Conservation (phyloP, 2,329 filamentous ascomycete genomes). For the Beauveria asiatica region DNA sequence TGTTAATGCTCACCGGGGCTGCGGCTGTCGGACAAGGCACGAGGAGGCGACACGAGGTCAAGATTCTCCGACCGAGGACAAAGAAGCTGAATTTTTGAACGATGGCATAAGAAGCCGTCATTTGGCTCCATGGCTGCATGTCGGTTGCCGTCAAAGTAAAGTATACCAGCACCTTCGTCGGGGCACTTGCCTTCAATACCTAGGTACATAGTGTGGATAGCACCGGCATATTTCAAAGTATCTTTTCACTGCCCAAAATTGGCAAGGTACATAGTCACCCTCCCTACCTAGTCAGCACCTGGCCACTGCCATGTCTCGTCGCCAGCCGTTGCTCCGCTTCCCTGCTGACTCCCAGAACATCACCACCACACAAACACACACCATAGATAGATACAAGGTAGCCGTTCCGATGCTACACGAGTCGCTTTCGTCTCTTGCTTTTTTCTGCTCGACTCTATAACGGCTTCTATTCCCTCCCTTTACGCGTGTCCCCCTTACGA, state of each 20-base stretch:
- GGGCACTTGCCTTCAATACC: no score
- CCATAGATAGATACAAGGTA: neutral
- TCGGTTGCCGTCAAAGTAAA: neutral
- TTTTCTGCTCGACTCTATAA: neutral
- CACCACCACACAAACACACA: neutral
- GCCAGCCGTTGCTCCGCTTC: neutral
- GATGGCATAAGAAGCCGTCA: neutral
- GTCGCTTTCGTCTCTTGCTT: neutral
- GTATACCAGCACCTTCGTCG: no score
- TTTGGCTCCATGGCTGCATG: neutral
- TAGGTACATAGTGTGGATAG: no score
- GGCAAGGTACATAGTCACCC: no score
- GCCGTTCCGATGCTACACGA: neutral
- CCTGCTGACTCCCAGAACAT: conserved; percentile 9
- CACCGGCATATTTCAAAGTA: no score
- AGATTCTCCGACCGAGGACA: neutral
- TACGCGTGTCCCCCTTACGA: neutral
- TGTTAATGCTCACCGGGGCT: neutral
- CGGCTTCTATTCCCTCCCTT: neutral
- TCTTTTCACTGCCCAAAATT: no score
- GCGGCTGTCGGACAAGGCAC: neutral
- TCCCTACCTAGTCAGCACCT: neutral
- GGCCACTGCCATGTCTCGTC: neutral
- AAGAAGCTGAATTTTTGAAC: neutral
- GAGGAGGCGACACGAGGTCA: neutral